Conservation (phyloP, 139 green algal genomes). For the Bryopsis sp. region DNA sequence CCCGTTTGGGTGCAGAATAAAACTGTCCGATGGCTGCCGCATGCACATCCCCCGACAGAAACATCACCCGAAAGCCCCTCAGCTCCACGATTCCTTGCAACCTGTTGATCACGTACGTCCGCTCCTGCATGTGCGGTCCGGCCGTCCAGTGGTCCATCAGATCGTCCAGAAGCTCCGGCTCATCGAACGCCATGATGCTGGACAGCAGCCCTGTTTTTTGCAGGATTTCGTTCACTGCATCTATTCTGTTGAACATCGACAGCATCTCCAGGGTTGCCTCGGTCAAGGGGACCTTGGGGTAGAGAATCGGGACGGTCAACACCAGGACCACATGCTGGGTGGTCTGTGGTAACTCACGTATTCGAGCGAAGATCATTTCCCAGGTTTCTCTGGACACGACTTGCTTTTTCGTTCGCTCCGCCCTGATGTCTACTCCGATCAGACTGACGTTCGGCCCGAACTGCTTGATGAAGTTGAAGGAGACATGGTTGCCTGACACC, state of each 20-base stretch:
- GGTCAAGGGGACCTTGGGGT: constrained; percentile 35
- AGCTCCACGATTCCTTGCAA: constrained; percentile 27
- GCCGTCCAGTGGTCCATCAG: constrained; percentile 53
- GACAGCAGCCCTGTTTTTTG: constrained; percentile 30
- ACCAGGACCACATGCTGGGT: constrained; percentile 47
- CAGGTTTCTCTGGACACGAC: constrained; percentile 21
- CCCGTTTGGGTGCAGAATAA: not conserved
- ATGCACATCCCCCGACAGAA: constrained; percentile 47
- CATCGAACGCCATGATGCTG: constrained; percentile 24
- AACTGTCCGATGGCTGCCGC: constrained; percentile 29
- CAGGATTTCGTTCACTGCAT: constrained; percentile 24
- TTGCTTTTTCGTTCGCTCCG: constrained; percentile 9
- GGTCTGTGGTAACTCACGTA: constrained; percentile 20
- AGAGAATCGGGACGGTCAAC: constrained; percentile 44
- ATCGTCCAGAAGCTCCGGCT: constrained; percentile 53
- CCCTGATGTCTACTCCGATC: constrained; percentile 3
- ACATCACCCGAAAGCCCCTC: constrained; percentile 33
- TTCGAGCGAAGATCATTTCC: constrained; percentile 10
- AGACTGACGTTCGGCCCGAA: not conserved
- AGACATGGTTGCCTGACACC: too few relatives aligned
- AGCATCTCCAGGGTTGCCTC: constrained; percentile 24
- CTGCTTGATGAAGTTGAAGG: constrained; percentile 4
- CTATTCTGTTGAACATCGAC: not conserved
- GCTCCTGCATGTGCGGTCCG: constrained; percentile 27
- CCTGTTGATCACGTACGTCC: constrained; percentile 24